These are phyloP conservation scores for Eimeria brunetti DNA, from an alignment of 169 alveolate species.

Conservation along the genomic window DNA sequence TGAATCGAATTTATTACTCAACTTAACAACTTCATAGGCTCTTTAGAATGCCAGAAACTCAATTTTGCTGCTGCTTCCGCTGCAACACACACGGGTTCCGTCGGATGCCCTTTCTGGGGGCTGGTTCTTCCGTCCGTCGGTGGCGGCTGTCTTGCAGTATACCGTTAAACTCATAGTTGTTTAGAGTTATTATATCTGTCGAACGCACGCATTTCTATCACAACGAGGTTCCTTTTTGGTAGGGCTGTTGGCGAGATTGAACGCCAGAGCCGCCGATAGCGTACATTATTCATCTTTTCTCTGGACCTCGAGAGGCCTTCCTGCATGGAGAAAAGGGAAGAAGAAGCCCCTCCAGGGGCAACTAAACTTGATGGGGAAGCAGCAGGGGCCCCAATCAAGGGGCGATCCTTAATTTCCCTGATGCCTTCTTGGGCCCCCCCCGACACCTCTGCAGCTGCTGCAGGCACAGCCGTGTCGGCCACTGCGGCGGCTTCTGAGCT, in stretches of 20 bases:
- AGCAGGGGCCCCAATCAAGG: neutral
- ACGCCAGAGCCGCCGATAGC: neutral
- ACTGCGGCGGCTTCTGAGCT: constrained; percentile 11
- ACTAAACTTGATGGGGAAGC: neutral
- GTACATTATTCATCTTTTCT: neutral
- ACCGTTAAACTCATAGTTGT: neutral
- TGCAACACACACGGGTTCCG: neutral
- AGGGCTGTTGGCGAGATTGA: neutral
- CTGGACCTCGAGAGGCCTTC: neutral
- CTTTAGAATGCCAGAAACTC: neutral
- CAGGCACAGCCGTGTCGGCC: constrained; percentile 1
- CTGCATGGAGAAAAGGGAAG: neutral
- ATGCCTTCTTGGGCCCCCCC: constrained; percentile 34
- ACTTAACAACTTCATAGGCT: neutral
- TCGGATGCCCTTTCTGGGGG: neutral
- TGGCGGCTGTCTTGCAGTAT: neutral
- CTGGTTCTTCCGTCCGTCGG: neutral
- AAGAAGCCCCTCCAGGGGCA: neutral
- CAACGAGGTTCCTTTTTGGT: neutral
- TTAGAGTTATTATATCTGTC: neutral
- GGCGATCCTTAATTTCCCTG: neutral
- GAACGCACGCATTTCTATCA: neutral
- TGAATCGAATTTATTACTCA: neutral
- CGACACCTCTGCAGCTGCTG: constrained; percentile 18
- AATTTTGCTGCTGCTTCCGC: neutral